phyloP scores from a whole-genome alignment of 345 rosid genomes.

The Camelina sativa region DNA sequence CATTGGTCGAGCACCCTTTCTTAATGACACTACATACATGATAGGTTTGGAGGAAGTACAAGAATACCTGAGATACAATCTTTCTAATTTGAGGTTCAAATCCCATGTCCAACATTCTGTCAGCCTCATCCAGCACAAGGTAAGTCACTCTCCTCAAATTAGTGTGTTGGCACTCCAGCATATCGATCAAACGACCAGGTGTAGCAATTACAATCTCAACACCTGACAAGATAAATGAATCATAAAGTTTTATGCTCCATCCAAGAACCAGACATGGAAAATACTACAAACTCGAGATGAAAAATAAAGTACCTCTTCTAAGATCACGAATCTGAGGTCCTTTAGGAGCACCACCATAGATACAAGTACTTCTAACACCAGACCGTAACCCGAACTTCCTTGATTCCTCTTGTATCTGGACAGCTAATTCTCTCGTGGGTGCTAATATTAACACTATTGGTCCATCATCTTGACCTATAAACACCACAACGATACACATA shows the following conservation, averaged over 20 bases:
- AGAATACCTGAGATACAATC: slow-evolving; percentile 73
- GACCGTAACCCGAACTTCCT: slow-evolving; percentile 68
- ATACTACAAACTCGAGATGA: background rate
- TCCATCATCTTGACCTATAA: slow-evolving; percentile 81
- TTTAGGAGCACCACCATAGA: slow-evolving; percentile 97
- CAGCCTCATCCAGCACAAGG: slow-evolving; percentile 97
- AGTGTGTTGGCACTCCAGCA: slow-evolving; percentile 85
- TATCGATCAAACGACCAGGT: slow-evolving; percentile 95
- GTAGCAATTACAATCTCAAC: slow-evolving; percentile 97
- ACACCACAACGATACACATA: background rate
- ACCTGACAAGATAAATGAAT: slow-evolving; percentile 53
- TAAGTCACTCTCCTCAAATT: slow-evolving; percentile 88
- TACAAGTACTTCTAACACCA: slow-evolving; percentile 79
- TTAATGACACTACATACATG: slow-evolving; percentile 3
- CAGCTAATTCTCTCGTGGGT: slow-evolving; percentile 96
- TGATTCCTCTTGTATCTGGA: slow-evolving; percentile 94
- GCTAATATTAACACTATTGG: slow-evolving; percentile 86
- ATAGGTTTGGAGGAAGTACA: slow-evolving; percentile 11
- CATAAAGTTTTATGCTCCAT: slow-evolving; percentile 3
- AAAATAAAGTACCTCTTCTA: slow-evolving; percentile 62
- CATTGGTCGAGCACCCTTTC: slow-evolving; percentile 1
- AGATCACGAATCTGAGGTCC: slow-evolving; percentile 99
- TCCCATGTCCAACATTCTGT: slow-evolving; percentile 98
- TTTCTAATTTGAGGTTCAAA: slow-evolving; percentile 98
- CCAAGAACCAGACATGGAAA: background rate